Evolutionary conservation across 2,329 filamentous ascomycete species (phyloP), one percentile per base, ranked within the genome.

Genomic region (Ciborinia camelliae): DNA sequence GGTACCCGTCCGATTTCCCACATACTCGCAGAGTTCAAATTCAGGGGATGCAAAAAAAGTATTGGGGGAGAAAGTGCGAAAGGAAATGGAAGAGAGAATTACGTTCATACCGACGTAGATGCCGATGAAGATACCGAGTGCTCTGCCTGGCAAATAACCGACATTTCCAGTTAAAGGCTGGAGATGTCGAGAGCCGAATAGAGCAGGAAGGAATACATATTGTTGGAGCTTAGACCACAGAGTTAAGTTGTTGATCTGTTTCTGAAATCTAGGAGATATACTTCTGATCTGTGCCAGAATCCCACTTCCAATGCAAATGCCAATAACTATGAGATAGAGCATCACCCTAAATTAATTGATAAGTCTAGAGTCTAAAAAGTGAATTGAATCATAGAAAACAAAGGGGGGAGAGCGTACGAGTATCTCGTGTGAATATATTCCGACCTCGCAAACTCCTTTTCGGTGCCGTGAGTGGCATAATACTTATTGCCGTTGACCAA

Each of bases 1-100:
- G 14, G 45, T 62, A 9, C 64, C 67, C 1, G 65, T 66, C 2
- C 64, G 66, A 28, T 65, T 59, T n/a, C 37, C 32, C 12, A 67
- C 61, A 23, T 66, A 68, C 15, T 62, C 59, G 14, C 63, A 30
- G 68, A 80, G 76, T 2, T 81, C 82, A 0, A 41, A 41, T 54
- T 50, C 51, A 18, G 5, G 26, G 3, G 48, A 47, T 51, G 48
- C 43, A 35, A 62, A 68, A 51, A 61, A 68, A 12, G 57, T 47
- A 32, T 66, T 67, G 23, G 64, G 66, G 12, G 48, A 45, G n/a
- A 32, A 48, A 23, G 47, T 51, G 14, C 60, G 54, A 23, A 50
- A 66, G 14, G 54, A 54, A 28, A 69, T 54, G 3, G 54, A 53
- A 15, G 51, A 63, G n/a, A 69, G 52, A 20, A 69, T 26, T 7